Percentiles rank a stretch among this genome's conserved stretches.
Conservation (phyloP, 164 flowering plant genomes). For the Nymphaea thermarum region DNA sequence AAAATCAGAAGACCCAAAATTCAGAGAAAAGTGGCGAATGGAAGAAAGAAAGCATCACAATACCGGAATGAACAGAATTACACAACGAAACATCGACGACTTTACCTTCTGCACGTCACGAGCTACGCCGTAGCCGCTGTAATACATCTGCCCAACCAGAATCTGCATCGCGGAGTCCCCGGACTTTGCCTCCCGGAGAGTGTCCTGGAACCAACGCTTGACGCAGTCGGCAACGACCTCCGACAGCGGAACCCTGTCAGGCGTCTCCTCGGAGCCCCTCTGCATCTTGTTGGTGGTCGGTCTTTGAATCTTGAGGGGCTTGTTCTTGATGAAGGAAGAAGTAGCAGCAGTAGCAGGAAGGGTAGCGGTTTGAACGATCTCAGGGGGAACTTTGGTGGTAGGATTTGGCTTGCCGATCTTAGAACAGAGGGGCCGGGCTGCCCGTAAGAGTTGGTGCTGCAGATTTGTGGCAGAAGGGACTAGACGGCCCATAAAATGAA, state of each 20-base stretch:
- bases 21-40: too few relatives aligned
- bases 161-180: slow-evolving; percentile 81
- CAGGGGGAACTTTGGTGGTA: neutral
- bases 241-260: slow-evolving; percentile 33
- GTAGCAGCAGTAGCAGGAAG: neutral
- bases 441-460: neutral
- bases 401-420: neutral
- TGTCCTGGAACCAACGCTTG: slow-evolving; percentile 74
- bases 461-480: neutral
- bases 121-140: slow-evolving; percentile 72
- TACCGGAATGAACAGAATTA: too few relatives aligned
- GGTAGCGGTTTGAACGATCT: neutral
- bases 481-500: neutral
- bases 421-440: neutral
- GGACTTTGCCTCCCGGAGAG: slow-evolving; percentile 76
- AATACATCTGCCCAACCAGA: slow-evolving; percentile 89
- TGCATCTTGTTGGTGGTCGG: neutral
- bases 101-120: slow-evolving; percentile 51
- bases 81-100: neutral
- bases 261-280: neutral
- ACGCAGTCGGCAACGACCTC: slow-evolving; percentile 70
- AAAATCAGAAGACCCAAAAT: neutral
- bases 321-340: neutral
- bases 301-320: neutral
- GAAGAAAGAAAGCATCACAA: too few relatives aligned